Base-by-base conservation (phyloP, 768 basidiomycete genomes). In the Boletus reticuloceps region DNA sequence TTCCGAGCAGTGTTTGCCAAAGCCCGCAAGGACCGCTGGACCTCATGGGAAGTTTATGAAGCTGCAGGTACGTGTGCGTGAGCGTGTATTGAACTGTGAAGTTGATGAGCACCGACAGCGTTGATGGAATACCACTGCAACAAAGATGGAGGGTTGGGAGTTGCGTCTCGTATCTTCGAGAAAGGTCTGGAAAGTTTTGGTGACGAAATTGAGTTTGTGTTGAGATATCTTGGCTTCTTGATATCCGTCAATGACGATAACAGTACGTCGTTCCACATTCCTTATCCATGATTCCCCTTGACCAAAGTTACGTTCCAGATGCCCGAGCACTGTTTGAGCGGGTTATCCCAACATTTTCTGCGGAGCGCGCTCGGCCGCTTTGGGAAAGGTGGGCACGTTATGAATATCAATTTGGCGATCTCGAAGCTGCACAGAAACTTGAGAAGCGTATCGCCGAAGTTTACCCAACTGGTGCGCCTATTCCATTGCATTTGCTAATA, bases 361-460 rank as follows among this genome's bases (percentile, higher is more conserved):
- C 89, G 9, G 89, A 91, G 43, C 82, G 84, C 40, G 91, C 92
- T 16, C 79, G 90, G 36, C 86, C 89, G 0, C 79, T 98, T 17
- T 99, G 95, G 95, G 94, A 97, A 66, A 83, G 91, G 42, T 98
- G 95, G 97, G 87, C 94, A 5, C 80, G 88, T 52, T 96, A 96
- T 73, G 93, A 97, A 70, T 98, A 94, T 73, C 88, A 91, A 64
- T 98, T 90, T 65, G 93, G 93, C n/a, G 93, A 95, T 71, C 77
- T 95, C 36, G 86, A 90, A 41, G 88, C 91, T 2, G 83, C 91
- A 3, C 85, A 90, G 61, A 92, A 95, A 71, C 82, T 98, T 45
- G 94, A 97, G 70, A 85, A 86, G 57, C 83, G 97, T 9, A 89
- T 98, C 63, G 77, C 87, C 1, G 95, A 98, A 56, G 84, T 86